Evolutionary conservation across 192 early-diverging fungal genomes (phyloP).

Genomic region (Phlyctochytrium planicorne): DNA sequence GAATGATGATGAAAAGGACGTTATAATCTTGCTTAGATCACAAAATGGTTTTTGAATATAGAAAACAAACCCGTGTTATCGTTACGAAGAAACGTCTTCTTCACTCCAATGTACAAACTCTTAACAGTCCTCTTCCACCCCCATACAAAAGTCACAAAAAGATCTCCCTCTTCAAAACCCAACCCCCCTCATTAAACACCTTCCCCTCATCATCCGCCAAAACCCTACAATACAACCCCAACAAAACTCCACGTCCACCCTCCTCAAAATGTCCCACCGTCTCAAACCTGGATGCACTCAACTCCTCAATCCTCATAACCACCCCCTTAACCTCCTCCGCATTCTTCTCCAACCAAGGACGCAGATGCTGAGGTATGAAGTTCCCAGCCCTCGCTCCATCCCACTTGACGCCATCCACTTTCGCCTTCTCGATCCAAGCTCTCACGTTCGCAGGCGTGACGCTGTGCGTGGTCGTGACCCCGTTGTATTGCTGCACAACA

Average conservation of each 20-base stretch:
- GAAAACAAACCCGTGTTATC: no score
- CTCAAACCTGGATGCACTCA: background rate
- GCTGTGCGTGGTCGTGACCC: background rate
- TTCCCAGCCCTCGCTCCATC: background rate
- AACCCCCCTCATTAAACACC: background rate
- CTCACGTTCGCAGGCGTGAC: background rate
- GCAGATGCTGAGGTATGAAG: background rate
- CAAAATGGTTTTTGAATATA: no score
- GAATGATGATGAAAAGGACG: no score
- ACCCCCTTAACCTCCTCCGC: no score
- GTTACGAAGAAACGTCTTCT: no score
- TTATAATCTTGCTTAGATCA: no score
- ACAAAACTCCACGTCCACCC: background rate
- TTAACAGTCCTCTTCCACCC: no score
- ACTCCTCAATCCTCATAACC: background rate
- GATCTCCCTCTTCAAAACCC: background rate
- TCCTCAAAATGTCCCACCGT: background rate
- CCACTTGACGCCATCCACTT: background rate
- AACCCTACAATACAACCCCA: background rate
- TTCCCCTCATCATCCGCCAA: background rate
- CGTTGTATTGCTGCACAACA: background rate
- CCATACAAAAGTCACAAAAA: no score
- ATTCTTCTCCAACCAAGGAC: no score
- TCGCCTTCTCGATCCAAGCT: background rate
- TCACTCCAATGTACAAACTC: no score